Percentiles rank a stretch among this genome's conserved stretches.
Evolutionary conservation across 306 rosid genomes (phyloP).

Genomic region (Adenanthera pavonina): DNA sequence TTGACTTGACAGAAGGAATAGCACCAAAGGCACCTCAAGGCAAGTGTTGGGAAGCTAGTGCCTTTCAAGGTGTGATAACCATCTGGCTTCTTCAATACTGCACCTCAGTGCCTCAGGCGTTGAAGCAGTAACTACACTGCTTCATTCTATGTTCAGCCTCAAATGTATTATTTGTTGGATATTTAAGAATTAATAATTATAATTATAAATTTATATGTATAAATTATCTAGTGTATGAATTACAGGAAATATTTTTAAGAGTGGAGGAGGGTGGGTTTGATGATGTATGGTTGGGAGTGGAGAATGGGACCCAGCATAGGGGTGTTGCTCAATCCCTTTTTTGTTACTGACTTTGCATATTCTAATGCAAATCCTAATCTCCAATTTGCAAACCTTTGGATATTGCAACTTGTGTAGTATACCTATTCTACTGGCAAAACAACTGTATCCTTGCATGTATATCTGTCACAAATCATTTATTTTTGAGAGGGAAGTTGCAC

Average conservation of each 20-base stretch:
- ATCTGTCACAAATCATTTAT: slow-evolving; percentile 8
- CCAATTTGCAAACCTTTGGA: not conserved
- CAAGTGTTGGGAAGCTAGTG: too few relatives aligned
- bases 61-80: too few relatives aligned
- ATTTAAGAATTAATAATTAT: not conserved
- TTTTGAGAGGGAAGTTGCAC: slow-evolving; percentile 11
- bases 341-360: slow-evolving; percentile 11
- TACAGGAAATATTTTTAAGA: not conserved
- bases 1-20: too few relatives aligned
- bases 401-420: not conserved
- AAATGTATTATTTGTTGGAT: not conserved
- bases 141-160: not conserved
- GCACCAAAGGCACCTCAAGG: too few relatives aligned
- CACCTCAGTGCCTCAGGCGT: too few relatives aligned
- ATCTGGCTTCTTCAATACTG: too few relatives aligned
- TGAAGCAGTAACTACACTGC: too few relatives aligned
- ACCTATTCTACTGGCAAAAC: not conserved
- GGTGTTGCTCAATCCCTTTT: not conserved
- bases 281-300: not conserved
- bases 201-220: too few relatives aligned
- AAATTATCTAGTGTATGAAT: not conserved
- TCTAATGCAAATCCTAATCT: not conserved
- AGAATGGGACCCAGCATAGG: not conserved
- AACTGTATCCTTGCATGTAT: not conserved
- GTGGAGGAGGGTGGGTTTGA: too few relatives aligned